These are phyloP conservation scores for Tolypocladium tundrense DNA, from an alignment of 2,329 filamentous ascomycete genomes.

Conservation along the genomic window DNA sequence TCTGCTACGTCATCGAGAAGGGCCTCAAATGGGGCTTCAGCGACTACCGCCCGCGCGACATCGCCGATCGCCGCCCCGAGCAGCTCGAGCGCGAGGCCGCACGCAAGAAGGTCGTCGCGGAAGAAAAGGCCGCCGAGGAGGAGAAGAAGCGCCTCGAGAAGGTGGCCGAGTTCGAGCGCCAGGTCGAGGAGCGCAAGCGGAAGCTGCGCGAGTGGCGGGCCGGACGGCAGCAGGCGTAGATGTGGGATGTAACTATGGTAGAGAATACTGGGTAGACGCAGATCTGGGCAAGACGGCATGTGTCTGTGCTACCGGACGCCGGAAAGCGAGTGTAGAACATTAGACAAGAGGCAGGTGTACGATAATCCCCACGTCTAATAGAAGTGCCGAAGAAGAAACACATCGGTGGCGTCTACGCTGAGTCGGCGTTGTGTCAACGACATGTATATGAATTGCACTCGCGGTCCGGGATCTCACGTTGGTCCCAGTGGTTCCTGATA, in stretches of 20 bases:
- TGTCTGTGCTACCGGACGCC: neutral
- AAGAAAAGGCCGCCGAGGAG: slow-evolving; percentile 35
- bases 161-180: slow-evolving; percentile 49
- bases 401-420: neutral
- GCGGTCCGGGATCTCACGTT: neutral
- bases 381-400: neutral
- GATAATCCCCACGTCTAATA: neutral
- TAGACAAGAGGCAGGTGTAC: neutral
- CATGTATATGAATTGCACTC: neutral
- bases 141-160: slow-evolving; percentile 43
- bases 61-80: slow-evolving; percentile 75
- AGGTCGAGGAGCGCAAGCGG: slow-evolving; percentile 39
- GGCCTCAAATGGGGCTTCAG: slow-evolving; percentile 77
- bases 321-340: neutral
- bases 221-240: slow-evolving; percentile 16
- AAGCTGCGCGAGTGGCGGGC: slow-evolving; percentile 37
- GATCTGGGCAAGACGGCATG: neutral
- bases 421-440: neutral
- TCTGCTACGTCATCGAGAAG: slow-evolving; percentile 82
- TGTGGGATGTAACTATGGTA: neutral
- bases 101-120: slow-evolving; percentile 51
- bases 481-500: neutral
- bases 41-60: slow-evolving; percentile 89
- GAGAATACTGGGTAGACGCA: neutral
- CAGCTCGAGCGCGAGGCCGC: slow-evolving; percentile 69